Base-by-base conservation (phyloP, 495 filamentous ascomycete genomes). In the Neurospora intermedia region DNA sequence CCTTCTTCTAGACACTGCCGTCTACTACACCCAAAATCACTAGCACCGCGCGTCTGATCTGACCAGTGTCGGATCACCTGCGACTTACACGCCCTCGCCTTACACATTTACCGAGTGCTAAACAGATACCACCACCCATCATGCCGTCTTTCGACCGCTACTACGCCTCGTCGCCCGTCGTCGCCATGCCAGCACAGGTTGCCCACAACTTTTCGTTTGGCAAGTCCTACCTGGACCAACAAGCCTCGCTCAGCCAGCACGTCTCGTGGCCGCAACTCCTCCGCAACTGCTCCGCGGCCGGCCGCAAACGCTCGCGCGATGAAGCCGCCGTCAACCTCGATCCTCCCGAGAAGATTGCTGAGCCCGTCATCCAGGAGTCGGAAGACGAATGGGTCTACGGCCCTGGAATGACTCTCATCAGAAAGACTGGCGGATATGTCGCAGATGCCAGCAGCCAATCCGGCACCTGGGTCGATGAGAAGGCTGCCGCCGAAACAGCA, bases 401-500 rank as follows among this genome's bases (percentile, higher is more conserved):
- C 73, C 89, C 90, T 70, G 92, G 91, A 69, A 94, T 94, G 90
- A 88, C 87, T 3, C 86, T 93, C 73, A 86, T 93, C 80, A 92
- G 93, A 77, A 90, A 91, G 15, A 76, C 78, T 23, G 87, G 86
- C 41, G 87, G 88, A 73, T 87, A 90, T 73, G 84, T 89, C 38
- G 80, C 91, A 73, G 88, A 90, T 48, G 90, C 90, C 62, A 87
- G 88, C 71, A 92, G 87, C 77, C 92, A 93, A 81, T 92, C 91
- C 23, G 91, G 91, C 70, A 94, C 91, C 15, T 93, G 90, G 92
- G 87, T 89, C 75, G 92, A 94, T 82, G 90, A 93, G 77, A 84
- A 87, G 71, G 78, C 78, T 41, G 80, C 82, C 45, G 72, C 83
- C 54, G 85, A 90, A 74, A 82, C 86, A 70, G 78, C 81, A 15